Percentiles rank a stretch among this genome's conserved stretches.
phyloP scores from a whole-genome alignment of 108 stramenopile genomes.

The Fistulifera pelliculosa region DNA sequence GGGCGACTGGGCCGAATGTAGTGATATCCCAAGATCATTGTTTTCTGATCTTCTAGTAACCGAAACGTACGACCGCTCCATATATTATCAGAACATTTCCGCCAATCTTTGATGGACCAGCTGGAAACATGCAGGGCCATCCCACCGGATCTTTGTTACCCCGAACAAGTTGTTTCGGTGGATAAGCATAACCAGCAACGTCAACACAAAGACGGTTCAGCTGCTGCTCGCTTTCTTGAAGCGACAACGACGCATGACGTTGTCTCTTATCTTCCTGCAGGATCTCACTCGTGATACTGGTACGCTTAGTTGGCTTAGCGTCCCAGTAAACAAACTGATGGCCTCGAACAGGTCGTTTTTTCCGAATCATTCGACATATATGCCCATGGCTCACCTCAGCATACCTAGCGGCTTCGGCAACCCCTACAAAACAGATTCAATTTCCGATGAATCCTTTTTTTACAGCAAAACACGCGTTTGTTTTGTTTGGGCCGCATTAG shows the following conservation, averaged over 20 bases:
- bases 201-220: not conserved
- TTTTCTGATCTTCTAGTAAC: not conserved
- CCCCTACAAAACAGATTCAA: not conserved
- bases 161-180: not conserved
- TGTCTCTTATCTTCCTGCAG: not conserved
- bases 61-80: no score
- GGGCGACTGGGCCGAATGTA: constrained; percentile 9
- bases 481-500: no score
- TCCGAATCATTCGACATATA: not conserved
- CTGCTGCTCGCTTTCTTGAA: not conserved
- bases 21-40: constrained; percentile 6
- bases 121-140: not conserved
- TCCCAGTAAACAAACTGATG: not conserved
- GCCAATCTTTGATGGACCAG: no score
- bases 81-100: no score
- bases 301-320: not conserved
- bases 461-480: no score
- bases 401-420: constrained; percentile 2
- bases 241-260: no score
- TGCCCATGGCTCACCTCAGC: not conserved
- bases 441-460: no score
- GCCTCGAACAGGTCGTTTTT: not conserved
- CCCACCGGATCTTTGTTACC: constrained; percentile 9
- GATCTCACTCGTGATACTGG: not conserved
- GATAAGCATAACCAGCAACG: not conserved